A percentile compares a stretch with the other conserved stretches of the same genome.
Conservation (phyloP, 2,329 filamentous ascomycete species). For the Calonectria montana region DNA sequence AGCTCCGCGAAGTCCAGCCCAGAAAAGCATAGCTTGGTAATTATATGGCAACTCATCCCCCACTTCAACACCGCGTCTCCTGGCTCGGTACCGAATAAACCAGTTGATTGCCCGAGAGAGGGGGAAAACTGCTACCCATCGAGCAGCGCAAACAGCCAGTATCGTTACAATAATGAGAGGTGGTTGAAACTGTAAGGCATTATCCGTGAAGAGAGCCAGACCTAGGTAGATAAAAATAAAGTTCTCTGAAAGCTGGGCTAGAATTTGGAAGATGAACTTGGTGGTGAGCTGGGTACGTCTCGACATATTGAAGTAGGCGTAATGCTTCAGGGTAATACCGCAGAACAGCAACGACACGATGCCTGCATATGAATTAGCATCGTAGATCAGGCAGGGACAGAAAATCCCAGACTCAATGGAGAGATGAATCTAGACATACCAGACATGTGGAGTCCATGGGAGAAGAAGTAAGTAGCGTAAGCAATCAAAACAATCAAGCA, state of each 20-base stretch:
- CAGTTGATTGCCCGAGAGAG: conserved; percentile 91
- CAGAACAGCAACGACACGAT: conserved; percentile 98
- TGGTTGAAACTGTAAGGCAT: conserved; percentile 88
- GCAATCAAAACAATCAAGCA: conserved; percentile 93
- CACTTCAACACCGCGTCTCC: conserved; percentile 77
- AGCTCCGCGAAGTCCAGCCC: conserved; percentile 94
- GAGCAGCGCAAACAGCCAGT: conserved; percentile 88
- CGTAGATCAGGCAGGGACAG: background rate
- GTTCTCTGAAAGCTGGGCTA: conserved; percentile 96
- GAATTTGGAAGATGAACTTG: conserved; percentile 96
- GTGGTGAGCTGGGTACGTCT: conserved; percentile 96
- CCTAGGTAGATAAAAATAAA: conserved; percentile 99
- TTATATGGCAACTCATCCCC: conserved; percentile 92
- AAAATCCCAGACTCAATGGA: background rate
- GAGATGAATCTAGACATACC: conserved; percentile 65
- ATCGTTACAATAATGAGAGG: conserved; percentile 95
- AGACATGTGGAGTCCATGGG: conserved; percentile 94
- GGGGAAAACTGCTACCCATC: conserved; percentile 95
- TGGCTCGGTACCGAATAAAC: conserved; percentile 88
- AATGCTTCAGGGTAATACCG: conserved; percentile 98
- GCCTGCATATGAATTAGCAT: conserved; percentile 62
- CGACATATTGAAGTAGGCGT: conserved; percentile 99
- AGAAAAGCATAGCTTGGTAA: conserved; percentile 99
- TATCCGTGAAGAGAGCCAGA: conserved; percentile 92
- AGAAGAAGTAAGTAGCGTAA: conserved; percentile 98